Evolutionary conservation across 345 rosid genomes (phyloP), one percentile per base, ranked within the genome.

Genomic region (Populus nigra): DNA sequence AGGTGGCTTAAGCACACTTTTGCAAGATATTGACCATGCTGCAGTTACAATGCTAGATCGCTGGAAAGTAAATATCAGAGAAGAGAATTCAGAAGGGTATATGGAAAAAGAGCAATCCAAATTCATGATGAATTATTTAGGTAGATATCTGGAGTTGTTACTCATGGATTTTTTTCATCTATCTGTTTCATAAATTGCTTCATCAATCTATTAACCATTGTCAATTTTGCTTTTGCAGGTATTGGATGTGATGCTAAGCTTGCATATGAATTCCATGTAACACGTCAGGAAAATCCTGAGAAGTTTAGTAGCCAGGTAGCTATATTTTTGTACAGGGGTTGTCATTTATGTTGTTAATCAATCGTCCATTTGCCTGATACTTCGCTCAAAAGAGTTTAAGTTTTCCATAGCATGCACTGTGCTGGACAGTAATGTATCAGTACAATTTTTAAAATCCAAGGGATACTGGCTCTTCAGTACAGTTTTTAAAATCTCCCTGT

Each of bases 191-290:
- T 13, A 27, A 27, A 36, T 59, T 7, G 55, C 77, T 59, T 62
- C 35, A 27, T 38, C 23, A 41, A 49, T 71, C 25, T 8, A 20
- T 18, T n/a, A 33, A 2, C 43, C 45, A 33, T 20, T 20, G 7
- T 8, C 47, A 68, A 39, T 5, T 63, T 15, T 62, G 57, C 77
- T 33, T 53, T 82, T 67, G 38, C 85, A 92, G 98, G 97, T 71
- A 80, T 91, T 72, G 98, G 97, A 9, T 94, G 94, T 85, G 98
- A 94, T 86, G 98, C 98, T 8, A 92, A 91, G 91, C 94, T 94
- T 36, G 97, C 97, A 70, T 83, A 91, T 80, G 97, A 94, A 76
- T 92, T 92, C 79, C 97, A 92, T 86, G 88, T 89, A 77, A 81
- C 90, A 74, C 89, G 96, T 62, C 96, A 92, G 85, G 96, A 91